Evolutionary conservation across 192 early-diverging fungal genomes (phyloP).

Genomic region (Backusella sp.): DNA sequence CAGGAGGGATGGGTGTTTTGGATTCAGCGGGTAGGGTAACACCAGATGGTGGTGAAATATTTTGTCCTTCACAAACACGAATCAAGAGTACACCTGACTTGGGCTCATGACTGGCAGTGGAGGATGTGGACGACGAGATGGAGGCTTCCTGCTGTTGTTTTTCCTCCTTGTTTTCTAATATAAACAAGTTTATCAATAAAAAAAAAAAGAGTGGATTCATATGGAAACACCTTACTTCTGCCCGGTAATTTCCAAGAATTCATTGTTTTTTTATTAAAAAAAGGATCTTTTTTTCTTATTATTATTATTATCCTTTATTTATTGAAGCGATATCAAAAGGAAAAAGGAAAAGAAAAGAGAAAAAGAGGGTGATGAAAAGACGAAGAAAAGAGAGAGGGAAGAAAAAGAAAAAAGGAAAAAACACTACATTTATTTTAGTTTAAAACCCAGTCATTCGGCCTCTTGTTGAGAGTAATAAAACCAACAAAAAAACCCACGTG

Average conservation of each 20-base stretch:
- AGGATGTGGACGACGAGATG: neutral
- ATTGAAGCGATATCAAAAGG: too few relatives aligned
- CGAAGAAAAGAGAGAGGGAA: neutral
- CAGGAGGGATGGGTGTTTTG: conserved; percentile 48
- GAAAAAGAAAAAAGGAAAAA: neutral
- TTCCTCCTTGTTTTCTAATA: conserved; percentile 25
- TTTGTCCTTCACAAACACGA: conserved; percentile 79
- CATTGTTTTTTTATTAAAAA: conserved; percentile 11
- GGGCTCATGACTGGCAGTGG: conserved; percentile 22
- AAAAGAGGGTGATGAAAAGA: neutral
- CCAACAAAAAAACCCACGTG: neutral
- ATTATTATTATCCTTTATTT: neutral
- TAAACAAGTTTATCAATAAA: neutral
- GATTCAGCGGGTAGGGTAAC: conserved; percentile 46
- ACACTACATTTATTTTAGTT: neutral
- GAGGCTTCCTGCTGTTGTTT: neutral
- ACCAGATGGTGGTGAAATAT: conserved; percentile 67
- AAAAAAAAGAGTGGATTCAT: neutral
- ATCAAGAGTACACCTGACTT: conserved; percentile 74
- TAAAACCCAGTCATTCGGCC: neutral
- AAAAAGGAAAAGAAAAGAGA: conserved; percentile 15
- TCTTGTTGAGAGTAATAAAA: neutral
- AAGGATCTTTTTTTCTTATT: neutral
- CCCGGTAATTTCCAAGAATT: conserved; percentile 41
- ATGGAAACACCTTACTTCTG: conserved; percentile 28